Evolutionary conservation across 2,329 filamentous ascomycete genomes (phyloP), one percentile per base, ranked within the genome.

Genomic region (Aspergillus felis): DNA sequence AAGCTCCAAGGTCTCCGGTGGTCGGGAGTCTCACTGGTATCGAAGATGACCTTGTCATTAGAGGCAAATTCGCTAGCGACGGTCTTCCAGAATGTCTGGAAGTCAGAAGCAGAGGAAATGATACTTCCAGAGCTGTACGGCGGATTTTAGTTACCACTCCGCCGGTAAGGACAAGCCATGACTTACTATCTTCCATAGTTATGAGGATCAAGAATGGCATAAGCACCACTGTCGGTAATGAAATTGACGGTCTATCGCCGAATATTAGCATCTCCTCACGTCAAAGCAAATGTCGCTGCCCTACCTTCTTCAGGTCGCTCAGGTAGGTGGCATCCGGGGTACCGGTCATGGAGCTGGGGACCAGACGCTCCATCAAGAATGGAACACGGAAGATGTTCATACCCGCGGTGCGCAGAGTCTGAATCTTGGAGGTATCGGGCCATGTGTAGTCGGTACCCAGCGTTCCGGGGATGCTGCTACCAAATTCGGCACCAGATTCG

Each of bases 401-500:
- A 3, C 84, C 84, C 35, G 79, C 70, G 38, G 69, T 69, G 46
- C 78, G 76, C 55, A 85, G 76, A 9, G 77, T 81, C 76, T 83
- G 61, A 35, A 84, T 79, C 9, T 78, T 70, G 6, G 73, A 70
- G 12, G 79, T 72, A 50, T 82, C 78, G 4, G 86, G 85, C 79
- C 85, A 90, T 59, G 74, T 86, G 72, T 83, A 90, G 65, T 89
- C 81, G 8, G 72, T 86, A 61, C 81, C 82, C 64, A 82, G 52
- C 2, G 24, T 52, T 28, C 87, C 87, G 0, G 87, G 86, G 52
- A 84, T 78, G 42, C 74, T 79, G 20, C 66, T 74, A 25, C 86
- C 87, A 57, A 89, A 90, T 68, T 90, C 87, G 50, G 84, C 85
- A 49, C 84, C 83, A 20, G 83, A 81, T 67, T 86, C 79, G 62